Evolutionary conservation across 495 filamentous ascomycete species (phyloP), one percentile per base, ranked within the genome.

Genomic region (Annulohypoxylon maeteangense): DNA sequence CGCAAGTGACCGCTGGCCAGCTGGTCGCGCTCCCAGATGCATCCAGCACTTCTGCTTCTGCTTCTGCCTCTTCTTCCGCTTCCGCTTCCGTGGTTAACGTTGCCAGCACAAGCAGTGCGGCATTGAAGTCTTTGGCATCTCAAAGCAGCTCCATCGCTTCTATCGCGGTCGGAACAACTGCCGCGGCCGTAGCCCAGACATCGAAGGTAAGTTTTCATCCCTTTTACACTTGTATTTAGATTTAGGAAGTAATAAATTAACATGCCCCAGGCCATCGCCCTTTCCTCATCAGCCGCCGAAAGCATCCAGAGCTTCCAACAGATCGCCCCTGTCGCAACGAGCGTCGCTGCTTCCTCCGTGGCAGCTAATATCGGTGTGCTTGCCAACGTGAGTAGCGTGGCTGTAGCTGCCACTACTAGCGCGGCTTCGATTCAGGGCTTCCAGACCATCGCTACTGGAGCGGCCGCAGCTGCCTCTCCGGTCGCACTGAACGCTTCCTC

Each of bases 1-100:
- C 69, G 22, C 69, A 62, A 32, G 58, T 58, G 2, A 72, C 69
- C 11, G 40, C 51, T 18, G 69, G 69, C n/a, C 69, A 72, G 51
- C 47, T 72, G 12, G 69, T 72, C n/a, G 64, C 63, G 51, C 57
- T 72, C 44, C 69, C 69, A 10, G 55, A 18, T 7, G 62, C 12
- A 16, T 32, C 48, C 7, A 29, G 51, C 29, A 68, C 50, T 36
- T 34, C 32, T 12, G 55, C 55, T 23, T 50, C 57, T 18, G 57
- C 25, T n/a, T n/a, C n/a, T n/a, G n/a, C n/a, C n/a, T n/a, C n/a
- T n/a, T n/a, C n/a, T n/a, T n/a, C n/a, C 29, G 62, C 50, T 36
- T 34, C 32, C 12, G 55, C 55, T 23, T 50, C 57, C 18, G 57
- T 16, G 20, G 27, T 22, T 25, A 31, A 45, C 7, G 40, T 47